Base-by-base conservation (phyloP, 495 filamentous ascomycete genomes). In the Darksidea phi region DNA sequence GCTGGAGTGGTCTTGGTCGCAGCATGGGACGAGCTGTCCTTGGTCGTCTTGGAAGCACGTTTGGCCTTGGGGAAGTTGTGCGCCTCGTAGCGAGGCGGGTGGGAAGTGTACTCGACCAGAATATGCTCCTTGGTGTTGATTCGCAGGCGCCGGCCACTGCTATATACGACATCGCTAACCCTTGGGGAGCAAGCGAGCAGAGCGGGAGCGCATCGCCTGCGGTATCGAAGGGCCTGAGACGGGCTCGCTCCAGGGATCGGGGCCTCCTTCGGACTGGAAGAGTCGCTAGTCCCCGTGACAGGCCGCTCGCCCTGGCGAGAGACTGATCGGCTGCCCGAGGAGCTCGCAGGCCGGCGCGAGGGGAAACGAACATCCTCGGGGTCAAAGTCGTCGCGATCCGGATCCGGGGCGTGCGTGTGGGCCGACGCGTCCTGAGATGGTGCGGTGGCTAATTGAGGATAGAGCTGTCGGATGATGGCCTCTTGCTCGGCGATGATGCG, bases 131-230 rank as follows among this genome's bases (percentile, higher is more conserved):
- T 66, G 48, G 63, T 63, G 60, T 73, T 67, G 60, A 76, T 72
- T 13, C 67, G 66, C 55, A 74, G 59, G 58, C 74, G 72, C 37
- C 58, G 56, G 47, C 70, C 74, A 17, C 67, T 18, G 52, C 54
- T 68, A 58, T 73, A 71, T 0, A 76, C 59, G 6, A 75, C 61
- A 59, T 74, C 67, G 57, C 64, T 70, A 0, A 72, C 72, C 21
- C 74, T 57, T 1, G 70, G 61, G 6, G 73, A 63, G 23, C 65
- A 51, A 18, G 64, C 61, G 12, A 70, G 54, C 6, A 76, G 57
- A 13, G 74, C 54, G 8, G 74, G 74, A 25, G 70, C 62, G 53
- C 73, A 75, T 7, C 72, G 70, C 0, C 72, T 68, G 21, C 65
- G 70, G 65, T 75, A 76, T 52, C 73, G 70, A 11, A 72, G 57